Evolutionary conservation across 306 rosid species (phyloP), one percentile per base, ranked within the genome.

Genomic region (Senna siamea): DNA sequence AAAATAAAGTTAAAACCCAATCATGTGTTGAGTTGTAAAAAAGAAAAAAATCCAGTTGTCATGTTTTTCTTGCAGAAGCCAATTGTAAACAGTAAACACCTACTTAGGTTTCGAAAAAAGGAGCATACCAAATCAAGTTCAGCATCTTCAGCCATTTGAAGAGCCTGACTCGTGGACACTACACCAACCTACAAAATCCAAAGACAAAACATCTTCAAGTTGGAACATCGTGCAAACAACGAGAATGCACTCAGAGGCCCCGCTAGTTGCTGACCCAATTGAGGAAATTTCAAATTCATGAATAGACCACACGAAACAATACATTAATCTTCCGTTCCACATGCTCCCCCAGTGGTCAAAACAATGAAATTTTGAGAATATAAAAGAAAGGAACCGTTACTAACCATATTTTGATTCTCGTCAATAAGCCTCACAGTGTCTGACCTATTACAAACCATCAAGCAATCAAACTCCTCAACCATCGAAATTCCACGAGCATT

Each of bases 401-500:
- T 68, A 57, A 95, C 99, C 99, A 95, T 95, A 68, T 90, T 90
- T 85, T 95, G 98, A 77, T 75, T 78, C 78, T 78, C 83, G 70
- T 92, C 99, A 78, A 95, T 92, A 61, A 95, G 90, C 86, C 99
- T 88, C 78, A 95, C 98, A 15, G 86, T 46, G 76, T 59, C 85
- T 56, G 99, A 89, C 93, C 99, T 94, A 85, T 78, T 82, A 71
- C 73, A 76, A 72, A 71, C 53, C 55, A 62, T 32, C 53, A 77
- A 72, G 22, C 30, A 76, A 41, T 12, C 43, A 74, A 67, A 30
- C 52, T 22, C 75, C 28, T 72, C 23, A 28, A 48, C 66, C 30
- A 69, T 44, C 47, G 26, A 26, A 65, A 37, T 63, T 9, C 3
- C 55, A 41, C 17, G 4, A 51, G 70, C 22, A 73, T 65, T 26